phyloP scores from a whole-genome alignment of 257 asterid species.

The Przewalskia tangutica region DNA sequence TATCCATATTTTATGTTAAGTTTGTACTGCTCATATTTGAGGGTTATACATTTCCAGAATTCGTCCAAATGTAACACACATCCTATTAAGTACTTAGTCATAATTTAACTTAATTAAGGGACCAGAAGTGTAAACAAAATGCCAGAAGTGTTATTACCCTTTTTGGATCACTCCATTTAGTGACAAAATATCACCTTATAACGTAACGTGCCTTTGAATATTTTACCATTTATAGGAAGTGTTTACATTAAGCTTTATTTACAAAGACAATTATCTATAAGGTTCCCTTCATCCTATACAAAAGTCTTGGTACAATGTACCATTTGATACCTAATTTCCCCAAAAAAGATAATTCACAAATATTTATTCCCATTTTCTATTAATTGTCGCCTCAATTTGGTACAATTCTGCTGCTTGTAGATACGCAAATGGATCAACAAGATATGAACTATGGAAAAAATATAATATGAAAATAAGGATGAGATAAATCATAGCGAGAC shows the following conservation, averaged over 20 bases:
- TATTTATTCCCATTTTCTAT: neutral
- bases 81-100: neutral
- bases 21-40: too few relatives aligned
- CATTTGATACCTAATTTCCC: neutral
- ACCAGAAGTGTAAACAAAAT: neutral
- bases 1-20: too few relatives aligned
- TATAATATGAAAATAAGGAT: neutral
- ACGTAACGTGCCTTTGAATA: neutral
- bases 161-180: neutral
- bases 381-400: constrained; percentile 16
- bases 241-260: neutral
- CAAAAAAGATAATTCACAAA: neutral
- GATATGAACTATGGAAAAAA: neutral
- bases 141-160: neutral
- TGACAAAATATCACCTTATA: neutral
- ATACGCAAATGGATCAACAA: neutral
- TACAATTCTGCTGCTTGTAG: neutral
- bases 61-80: too few relatives aligned
- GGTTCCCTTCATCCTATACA: neutral
- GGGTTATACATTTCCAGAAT: too few relatives aligned
- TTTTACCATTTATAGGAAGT: neutral
- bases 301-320: constrained; percentile 7
- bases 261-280: neutral
- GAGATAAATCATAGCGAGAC: neutral
- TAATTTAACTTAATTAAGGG: neutral